A percentile compares a stretch with the other conserved stretches of the same genome.
phyloP scores from a whole-genome alignment of 768 basidiomycete species.

The Tylopilus sp. region DNA sequence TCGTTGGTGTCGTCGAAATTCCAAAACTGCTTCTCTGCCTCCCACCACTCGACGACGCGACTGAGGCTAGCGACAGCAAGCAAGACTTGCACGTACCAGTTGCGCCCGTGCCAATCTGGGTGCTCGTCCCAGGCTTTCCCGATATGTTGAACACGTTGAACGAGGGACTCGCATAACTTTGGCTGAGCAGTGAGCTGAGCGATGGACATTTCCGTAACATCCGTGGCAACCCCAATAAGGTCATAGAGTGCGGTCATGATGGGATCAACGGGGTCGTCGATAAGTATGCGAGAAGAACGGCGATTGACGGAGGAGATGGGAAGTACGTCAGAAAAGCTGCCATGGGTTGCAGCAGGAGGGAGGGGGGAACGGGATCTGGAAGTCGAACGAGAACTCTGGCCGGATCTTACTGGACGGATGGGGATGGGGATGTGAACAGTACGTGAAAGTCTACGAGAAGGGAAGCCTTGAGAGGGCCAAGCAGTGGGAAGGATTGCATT shows the following conservation, averaged over 20 bases:
- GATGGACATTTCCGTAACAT: constrained; percentile 87
- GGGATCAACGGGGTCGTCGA: constrained; percentile 84
- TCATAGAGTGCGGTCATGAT: constrained; percentile 90
- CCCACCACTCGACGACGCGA: constrained; percentile 99
- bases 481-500: constrained; percentile 46
- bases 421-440: constrained; percentile 74
- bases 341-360: constrained; percentile 63
- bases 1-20: constrained; percentile 93
- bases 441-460: constrained; percentile 81
- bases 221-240: constrained; percentile 89
- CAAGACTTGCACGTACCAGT: constrained; percentile 97
- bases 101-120: constrained; percentile 95
- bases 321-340: constrained; percentile 59
- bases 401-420: constrained; percentile 61
- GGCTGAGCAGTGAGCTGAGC: constrained; percentile 82
- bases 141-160: constrained; percentile 86
- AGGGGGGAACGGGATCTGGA: constrained; percentile 94
- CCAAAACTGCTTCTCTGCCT: constrained; percentile 99
- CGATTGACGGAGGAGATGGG: constrained; percentile 50
- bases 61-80: constrained; percentile 94
- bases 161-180: constrained; percentile 80
- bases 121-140: constrained; percentile 97
- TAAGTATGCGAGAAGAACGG: constrained; percentile 76
- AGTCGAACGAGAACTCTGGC: constrained; percentile 86
- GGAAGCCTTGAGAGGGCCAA: constrained; percentile 52